Conservation (phyloP, 2,329 filamentous ascomycete species). For the Penicillium palitans region DNA sequence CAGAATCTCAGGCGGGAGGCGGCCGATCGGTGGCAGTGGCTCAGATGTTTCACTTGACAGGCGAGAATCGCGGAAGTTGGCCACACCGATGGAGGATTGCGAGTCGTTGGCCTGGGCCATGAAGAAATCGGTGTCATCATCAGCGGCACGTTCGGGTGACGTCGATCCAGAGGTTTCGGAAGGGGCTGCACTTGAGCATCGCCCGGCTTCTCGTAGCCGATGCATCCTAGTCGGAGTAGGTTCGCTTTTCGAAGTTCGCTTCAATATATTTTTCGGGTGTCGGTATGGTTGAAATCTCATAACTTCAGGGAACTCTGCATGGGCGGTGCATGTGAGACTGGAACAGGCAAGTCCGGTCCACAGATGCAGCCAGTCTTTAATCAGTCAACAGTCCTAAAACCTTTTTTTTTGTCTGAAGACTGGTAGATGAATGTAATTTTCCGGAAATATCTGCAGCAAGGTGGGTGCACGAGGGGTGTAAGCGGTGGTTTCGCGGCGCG, state of each 20-base stretch:
- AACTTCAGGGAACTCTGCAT: conserved; percentile 19
- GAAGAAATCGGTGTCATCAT: conserved; percentile 94
- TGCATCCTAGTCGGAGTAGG: conserved; percentile 32
- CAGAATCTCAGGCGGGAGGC: conserved; percentile 89
- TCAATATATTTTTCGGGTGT: conserved; percentile 12
- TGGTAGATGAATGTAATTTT: background rate
- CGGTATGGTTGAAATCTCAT: conserved; percentile 24
- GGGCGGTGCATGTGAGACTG: conserved; percentile 14
- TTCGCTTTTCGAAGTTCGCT: conserved; percentile 11
- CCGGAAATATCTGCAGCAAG: background rate
- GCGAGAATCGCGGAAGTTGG: conserved; percentile 73
- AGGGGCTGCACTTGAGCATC: conserved; percentile 41
- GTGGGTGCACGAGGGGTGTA: conserved; percentile 7
- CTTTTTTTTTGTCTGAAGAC: background rate
- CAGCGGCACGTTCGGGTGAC: conserved; percentile 60
- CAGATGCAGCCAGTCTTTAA: conserved; percentile 3
- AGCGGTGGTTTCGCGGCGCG: conserved; percentile 1
- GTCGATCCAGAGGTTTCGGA: conserved; percentile 48
- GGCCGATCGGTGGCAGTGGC: conserved; percentile 65
- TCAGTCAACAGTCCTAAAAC: background rate
- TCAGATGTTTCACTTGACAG: conserved; percentile 53
- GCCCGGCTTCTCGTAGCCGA: conserved; percentile 39
- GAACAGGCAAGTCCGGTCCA: conserved; percentile 11
- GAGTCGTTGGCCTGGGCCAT: conserved; percentile 82
- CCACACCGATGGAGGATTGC: conserved; percentile 82